Percentiles rank a stretch among this genome's conserved stretches.
Conservation (phyloP, 192 early-diverging fungal species). For the Coemansia sp. region DNA sequence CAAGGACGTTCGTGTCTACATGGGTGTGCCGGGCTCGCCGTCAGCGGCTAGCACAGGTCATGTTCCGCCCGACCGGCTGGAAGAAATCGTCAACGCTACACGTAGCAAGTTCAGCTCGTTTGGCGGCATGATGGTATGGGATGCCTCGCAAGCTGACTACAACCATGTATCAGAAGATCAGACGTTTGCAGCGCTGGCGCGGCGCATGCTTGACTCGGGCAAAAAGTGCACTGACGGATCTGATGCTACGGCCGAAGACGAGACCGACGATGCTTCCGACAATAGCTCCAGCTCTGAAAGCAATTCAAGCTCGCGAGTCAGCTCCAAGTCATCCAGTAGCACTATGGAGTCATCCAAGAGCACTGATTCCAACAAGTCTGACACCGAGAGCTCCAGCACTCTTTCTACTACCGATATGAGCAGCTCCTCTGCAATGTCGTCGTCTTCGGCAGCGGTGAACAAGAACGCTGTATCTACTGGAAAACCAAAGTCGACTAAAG, state of each 20-base stretch:
- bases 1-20: conserved; percentile 61
- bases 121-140: conserved; percentile 77
- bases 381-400: too few species aligned
- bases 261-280: not conserved
- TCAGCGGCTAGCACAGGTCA: conserved; percentile 63
- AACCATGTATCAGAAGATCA: conserved; percentile 32
- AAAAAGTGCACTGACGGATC: conserved; percentile 39
- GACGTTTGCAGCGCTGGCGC: conserved; percentile 25
- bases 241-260: not conserved
- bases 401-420: too few species aligned
- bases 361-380: not conserved
- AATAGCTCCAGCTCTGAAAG: not conserved
- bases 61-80: conserved; percentile 49
- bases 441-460: not conserved
- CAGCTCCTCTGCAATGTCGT: not conserved
- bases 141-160: conserved; percentile 63
- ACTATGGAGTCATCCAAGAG: not conserved
- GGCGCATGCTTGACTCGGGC: conserved; percentile 33
- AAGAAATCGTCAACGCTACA: conserved; percentile 53
- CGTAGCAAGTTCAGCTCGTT: conserved; percentile 58
- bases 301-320: not conserved
- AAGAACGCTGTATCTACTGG: not conserved
- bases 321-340: not conserved
- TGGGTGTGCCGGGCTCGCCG: conserved; percentile 64
- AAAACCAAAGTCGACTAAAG: not conserved